These are phyloP conservation scores for Cryptosporidium sp. DNA, from an alignment of 169 alveolate species.

Conservation along the genomic window DNA sequence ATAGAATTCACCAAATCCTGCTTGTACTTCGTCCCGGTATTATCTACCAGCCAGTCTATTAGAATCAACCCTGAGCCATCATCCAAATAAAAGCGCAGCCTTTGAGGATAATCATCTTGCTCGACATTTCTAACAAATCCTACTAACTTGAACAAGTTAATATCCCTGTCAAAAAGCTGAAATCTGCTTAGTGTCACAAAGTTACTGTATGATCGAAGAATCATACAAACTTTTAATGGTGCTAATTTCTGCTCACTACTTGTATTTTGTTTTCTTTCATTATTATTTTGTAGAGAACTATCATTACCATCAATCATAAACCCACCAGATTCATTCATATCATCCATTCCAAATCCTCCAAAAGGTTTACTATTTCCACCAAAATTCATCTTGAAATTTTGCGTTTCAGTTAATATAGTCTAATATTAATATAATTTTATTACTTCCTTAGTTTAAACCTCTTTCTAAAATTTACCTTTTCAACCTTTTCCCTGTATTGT, in stretches of 20 bases:
- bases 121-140: conserved; percentile 66
- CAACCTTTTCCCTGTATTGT: not conserved
- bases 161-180: conserved; percentile 46
- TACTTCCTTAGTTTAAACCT: not conserved
- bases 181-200: conserved; percentile 60
- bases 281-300: not conserved
- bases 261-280: conserved; percentile 25
- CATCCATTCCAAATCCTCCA: conserved; percentile 62
- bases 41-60: conserved; percentile 66
- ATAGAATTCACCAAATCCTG: conserved; percentile 60
- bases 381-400: conserved; percentile 35
- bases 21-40: conserved; percentile 69
- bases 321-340: conserved; percentile 62
- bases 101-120: conserved; percentile 71
- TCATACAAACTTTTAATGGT: conserved; percentile 61
- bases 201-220: conserved; percentile 46
- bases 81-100: conserved; percentile 73
- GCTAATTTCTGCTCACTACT: conserved; percentile 53
- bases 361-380: conserved; percentile 35
- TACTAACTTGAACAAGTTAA: conserved; percentile 50
- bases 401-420: not conserved
- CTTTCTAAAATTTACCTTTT: not conserved
- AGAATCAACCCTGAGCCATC: conserved; percentile 68
- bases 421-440: too few relatives aligned
- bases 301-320: conserved; percentile 52